phyloP scores from a whole-genome alignment of 257 asterid genomes.

The Ehretia macrophylla region DNA sequence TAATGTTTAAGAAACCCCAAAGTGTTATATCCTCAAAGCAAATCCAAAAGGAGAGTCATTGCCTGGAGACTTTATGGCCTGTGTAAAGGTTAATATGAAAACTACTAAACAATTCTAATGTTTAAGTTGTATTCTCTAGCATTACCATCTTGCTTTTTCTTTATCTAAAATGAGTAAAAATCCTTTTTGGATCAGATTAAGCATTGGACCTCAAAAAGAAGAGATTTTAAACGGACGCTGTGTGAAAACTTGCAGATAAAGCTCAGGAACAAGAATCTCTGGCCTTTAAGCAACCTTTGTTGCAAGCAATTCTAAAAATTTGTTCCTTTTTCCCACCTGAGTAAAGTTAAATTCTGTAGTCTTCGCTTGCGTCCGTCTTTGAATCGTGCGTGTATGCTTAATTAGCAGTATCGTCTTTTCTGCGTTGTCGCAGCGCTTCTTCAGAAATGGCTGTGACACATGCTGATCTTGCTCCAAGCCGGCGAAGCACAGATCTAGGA shows the following conservation, averaged over 20 bases:
- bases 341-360: not conserved
- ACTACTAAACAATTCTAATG: no score
- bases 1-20: not conserved
- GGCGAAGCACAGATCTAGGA: conserved; percentile 41
- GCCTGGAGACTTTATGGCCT: not conserved
- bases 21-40: no score
- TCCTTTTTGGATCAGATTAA: conserved; percentile 12
- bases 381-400: conserved; percentile 5
- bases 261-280: conserved; percentile 54
- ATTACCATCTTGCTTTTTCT: conserved; percentile 7
- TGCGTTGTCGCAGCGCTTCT: not conserved
- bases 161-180: conserved; percentile 3
- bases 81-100: not conserved
- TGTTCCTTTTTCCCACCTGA: conserved; percentile 17
- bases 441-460: conserved; percentile 78
- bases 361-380: conserved; percentile 5
- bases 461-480: conserved; percentile 71
- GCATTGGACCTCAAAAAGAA: conserved; percentile 6
- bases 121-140: not conserved
- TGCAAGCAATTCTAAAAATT: conserved; percentile 73
- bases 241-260: conserved; percentile 29
- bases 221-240: not conserved
- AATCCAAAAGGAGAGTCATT: not conserved
- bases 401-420: not conserved
- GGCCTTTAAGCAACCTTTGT: conserved; percentile 88